Conservation (phyloP, 495 filamentous ascomycete genomes). For the Xylaria curta region DNA sequence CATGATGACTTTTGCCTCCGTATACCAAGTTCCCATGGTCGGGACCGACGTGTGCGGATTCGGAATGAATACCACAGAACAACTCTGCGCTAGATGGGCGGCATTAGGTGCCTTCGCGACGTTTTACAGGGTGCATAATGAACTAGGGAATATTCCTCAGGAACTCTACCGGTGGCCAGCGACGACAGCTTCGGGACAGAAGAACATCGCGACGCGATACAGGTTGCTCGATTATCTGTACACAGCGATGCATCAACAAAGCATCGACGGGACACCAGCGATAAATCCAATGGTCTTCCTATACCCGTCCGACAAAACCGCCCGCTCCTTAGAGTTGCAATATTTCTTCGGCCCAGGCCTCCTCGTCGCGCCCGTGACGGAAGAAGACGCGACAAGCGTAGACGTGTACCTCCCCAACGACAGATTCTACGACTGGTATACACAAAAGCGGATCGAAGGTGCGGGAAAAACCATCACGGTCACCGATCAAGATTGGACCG, state of each 20-base stretch:
- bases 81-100: conserved; percentile 84
- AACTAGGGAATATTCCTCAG: conserved; percentile 55
- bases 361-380: conserved; percentile 75
- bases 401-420: conserved; percentile 77
- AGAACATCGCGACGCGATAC: conserved; percentile 78
- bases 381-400: conserved; percentile 67
- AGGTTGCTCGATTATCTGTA: conserved; percentile 82
- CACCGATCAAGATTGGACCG: conserved; percentile 60
- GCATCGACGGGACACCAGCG: conserved; percentile 70
- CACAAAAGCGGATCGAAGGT: conserved; percentile 63
- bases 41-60: conserved; percentile 87
- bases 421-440: conserved; percentile 81
- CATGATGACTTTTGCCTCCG: conserved; percentile 74
- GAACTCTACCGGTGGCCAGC: conserved; percentile 79
- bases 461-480: conserved; percentile 60
- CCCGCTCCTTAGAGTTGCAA: conserved; percentile 66
- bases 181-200: conserved; percentile 70
- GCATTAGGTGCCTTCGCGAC: conserved; percentile 80
- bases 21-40: conserved; percentile 88
- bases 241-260: conserved; percentile 72
- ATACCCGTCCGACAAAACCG: conserved; percentile 71
- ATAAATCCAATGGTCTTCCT: conserved; percentile 73
- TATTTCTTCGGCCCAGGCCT: conserved; percentile 77
- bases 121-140: conserved; percentile 81
- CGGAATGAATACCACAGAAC: conserved; percentile 71